Evolutionary conservation across 768 basidiomycete species (phyloP), one percentile per base, ranked within the genome.

Genomic region (Suillus tomentosus): DNA sequence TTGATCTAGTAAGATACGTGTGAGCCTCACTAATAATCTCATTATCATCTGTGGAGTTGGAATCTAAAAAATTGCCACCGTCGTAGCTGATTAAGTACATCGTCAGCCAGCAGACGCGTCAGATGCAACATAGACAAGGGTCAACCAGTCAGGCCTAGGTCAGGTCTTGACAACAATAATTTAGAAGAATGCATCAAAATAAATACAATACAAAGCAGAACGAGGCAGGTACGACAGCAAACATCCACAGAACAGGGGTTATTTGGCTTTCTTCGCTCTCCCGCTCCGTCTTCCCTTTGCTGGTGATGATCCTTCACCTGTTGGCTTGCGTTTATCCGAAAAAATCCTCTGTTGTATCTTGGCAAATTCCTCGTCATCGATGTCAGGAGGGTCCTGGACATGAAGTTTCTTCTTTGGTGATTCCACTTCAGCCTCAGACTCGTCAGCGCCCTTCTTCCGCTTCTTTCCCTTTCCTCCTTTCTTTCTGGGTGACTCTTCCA

Each of bases 1-100:
- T 96, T 66, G 94, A 96, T 77, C 81, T 87, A 27, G 76, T 94
- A 66, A 85, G 90, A 68, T 94, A 92, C 72, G 72, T 94, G 69
- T 93, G 79, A 77, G 22, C 24, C 22, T 39, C 22, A 17, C 37
- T 14, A 39, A 57, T 54, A 54, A 54, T 54, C n/a, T 55, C 31
- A 36, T 48, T 53, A 48, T 60, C 19, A 19, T 11, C 2, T 17
- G 42, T 34, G 24, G 43, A 60, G 43, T 22, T 22, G 11, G 37
- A 39, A 43, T 17, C 1, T 9, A 17, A 58, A 4, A 42, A 19
- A 42, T 6, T 17, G 5, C 17, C 9, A 17, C 27, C 17, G 27
- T 31, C 27, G 14, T 27, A 13, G 19, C 11, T 47, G 10, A 47
- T 22, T 3, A 22, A 2, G 47, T 50, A 15, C 14, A 24, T 48